Conservation (phyloP, 2,329 filamentous ascomycete species). For the Colletotrichum navitas region DNA sequence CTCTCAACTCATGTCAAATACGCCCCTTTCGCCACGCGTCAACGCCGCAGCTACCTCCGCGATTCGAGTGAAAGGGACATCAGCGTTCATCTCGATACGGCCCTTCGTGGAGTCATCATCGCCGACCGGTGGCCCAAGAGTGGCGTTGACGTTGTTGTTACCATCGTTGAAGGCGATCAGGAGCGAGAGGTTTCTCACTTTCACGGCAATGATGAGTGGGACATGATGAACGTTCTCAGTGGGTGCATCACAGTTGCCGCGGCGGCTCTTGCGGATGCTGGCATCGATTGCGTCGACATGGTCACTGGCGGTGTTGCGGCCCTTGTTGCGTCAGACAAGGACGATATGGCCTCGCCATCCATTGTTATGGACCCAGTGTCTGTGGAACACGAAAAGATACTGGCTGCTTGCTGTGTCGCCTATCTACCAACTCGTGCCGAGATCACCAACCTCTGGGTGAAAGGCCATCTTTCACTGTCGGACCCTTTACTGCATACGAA, state of each 20-base stretch:
- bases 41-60: constrained; percentile 85
- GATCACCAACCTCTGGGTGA: constrained; percentile 94
- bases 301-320: constrained; percentile 92
- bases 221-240: constrained; percentile 90
- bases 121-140: constrained; percentile 99
- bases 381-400: constrained; percentile 80
- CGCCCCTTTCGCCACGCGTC: constrained; percentile 89
- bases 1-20: constrained; percentile 96
- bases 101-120: constrained; percentile 88
- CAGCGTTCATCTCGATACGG: constrained; percentile 90
- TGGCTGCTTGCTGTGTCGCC: constrained; percentile 89
- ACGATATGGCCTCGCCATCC: constrained; percentile 28
- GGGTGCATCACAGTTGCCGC: constrained; percentile 95
- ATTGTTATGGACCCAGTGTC: constrained; percentile 86
- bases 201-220: constrained; percentile 77
- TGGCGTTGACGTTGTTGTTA: constrained; percentile 94
- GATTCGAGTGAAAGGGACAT: constrained; percentile 90
- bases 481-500: constrained; percentile 49
- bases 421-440: constrained; percentile 91
- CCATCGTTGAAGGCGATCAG: constrained; percentile 93
- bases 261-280: constrained; percentile 92
- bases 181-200: constrained; percentile 67
- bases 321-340: constrained; percentile 64
- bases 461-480: constrained; percentile 70
- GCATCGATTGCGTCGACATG: constrained; percentile 94